Evolutionary conservation across 2,329 filamentous ascomycete species (phyloP).

Genomic region (Fusarium temperatum): DNA sequence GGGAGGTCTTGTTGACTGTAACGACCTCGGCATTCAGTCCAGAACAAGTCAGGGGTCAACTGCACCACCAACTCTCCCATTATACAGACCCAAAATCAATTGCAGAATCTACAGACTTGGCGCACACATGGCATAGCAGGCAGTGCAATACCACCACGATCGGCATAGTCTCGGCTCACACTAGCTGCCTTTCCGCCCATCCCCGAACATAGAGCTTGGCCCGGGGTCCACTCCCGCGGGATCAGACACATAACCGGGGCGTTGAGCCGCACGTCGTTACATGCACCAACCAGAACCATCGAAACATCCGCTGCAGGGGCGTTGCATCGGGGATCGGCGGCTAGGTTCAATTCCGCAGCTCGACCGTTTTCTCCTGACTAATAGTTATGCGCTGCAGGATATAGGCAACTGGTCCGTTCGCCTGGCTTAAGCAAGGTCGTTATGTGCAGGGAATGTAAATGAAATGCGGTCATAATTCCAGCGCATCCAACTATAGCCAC

Average conservation of each 20-base stretch:
- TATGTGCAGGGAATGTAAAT: background rate
- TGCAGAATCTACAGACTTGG: background rate
- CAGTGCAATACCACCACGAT: background rate
- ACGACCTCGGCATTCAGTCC: background rate
- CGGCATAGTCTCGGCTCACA: conserved; percentile 4
- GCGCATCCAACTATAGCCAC: background rate
- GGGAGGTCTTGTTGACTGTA: background rate
- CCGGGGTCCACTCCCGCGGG: background rate
- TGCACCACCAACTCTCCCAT: background rate
- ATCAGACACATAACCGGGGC: background rate
- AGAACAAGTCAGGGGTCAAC: background rate
- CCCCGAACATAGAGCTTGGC: background rate
- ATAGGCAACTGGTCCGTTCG: background rate
- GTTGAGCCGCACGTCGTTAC: conserved; percentile 4
- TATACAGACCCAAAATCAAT: background rate
- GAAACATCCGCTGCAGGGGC: conserved; percentile 2
- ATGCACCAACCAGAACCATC: background rate
- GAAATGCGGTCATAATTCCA: background rate
- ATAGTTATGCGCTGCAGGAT: background rate
- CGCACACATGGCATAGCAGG: background rate
- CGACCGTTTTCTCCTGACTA: background rate
- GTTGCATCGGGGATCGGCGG: conserved; percentile 7
- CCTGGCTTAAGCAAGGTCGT: background rate
- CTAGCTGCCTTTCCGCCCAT: background rate
- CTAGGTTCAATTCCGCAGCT: background rate